A percentile compares a stretch with the other conserved stretches of the same genome.
phyloP scores from a whole-genome alignment of 2,329 filamentous ascomycete species.

The Pseudocercospora fijiensis region DNA sequence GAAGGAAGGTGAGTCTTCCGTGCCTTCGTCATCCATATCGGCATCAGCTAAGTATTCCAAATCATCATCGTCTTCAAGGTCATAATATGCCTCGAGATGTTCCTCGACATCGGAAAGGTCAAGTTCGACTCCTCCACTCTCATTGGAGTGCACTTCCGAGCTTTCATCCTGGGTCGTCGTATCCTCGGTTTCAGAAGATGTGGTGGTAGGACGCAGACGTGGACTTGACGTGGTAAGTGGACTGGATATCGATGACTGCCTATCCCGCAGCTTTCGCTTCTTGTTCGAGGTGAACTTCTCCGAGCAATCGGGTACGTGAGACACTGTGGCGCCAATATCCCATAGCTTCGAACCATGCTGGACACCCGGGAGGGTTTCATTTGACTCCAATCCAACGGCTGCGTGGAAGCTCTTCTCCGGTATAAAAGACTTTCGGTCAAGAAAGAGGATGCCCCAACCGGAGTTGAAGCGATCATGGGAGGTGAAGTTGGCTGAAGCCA shows the following conservation, averaged over 20 bases:
- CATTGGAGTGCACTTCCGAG: background rate
- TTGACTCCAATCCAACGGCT: conserved; percentile 30
- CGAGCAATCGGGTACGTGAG: conserved; percentile 24
- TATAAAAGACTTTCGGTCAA: conserved; percentile 40
- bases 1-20: conserved; percentile 29
- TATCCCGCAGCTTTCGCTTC: background rate
- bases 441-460: conserved; percentile 42
- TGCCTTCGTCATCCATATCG: conserved; percentile 29
- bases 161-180: background rate
- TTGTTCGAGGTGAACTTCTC: conserved; percentile 16
- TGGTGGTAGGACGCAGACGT: background rate
- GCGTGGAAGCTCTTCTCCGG: conserved; percentile 23
- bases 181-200: background rate
- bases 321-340: conserved; percentile 35
- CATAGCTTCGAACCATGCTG: conserved; percentile 25
- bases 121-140: background rate
- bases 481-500: conserved; percentile 8
- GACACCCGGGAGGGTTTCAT: conserved; percentile 24
- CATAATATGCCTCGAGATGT: conserved; percentile 6
- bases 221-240: background rate
- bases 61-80: conserved; percentile 14
- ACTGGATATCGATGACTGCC: background rate
- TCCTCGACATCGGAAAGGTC: background rate
- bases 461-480: conserved; percentile 35
- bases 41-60: conserved; percentile 9